Evolutionary conservation across 1,139 yeast genomes (phyloP).

Genomic region (Magnusiomyces sp.): DNA sequence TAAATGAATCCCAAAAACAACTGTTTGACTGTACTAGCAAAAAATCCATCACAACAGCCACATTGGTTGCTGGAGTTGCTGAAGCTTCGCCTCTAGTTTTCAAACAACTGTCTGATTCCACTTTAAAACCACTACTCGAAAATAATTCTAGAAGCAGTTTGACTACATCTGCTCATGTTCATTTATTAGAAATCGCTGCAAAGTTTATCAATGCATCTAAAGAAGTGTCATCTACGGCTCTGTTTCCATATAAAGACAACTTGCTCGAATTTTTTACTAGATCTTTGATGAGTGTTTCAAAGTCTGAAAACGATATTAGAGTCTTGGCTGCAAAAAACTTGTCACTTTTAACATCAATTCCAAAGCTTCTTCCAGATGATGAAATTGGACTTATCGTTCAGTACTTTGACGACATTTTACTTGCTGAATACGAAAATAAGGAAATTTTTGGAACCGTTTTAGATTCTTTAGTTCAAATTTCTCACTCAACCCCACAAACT

Average conservation of each 20-base stretch:
- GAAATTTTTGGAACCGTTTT: conserved; percentile 35
- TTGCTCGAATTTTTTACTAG: conserved; percentile 57
- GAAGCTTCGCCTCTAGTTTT: conserved; percentile 38
- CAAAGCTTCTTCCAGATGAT: conserved; percentile 39
- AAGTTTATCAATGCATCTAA: conserved; percentile 40
- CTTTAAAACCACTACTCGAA: conserved; percentile 34
- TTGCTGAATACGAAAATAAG: conserved; percentile 37
- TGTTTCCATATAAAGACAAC: conserved; percentile 50
- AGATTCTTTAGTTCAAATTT: conserved; percentile 45
- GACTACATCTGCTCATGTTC: conserved; percentile 49
- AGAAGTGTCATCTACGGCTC: conserved; percentile 21
- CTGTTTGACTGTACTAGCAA: conserved; percentile 25
- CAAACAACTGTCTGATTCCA: conserved; percentile 37
- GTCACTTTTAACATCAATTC: conserved; percentile 43
- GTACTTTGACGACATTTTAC: conserved; percentile 54
- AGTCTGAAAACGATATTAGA: conserved; percentile 58
- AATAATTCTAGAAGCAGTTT: conserved; percentile 22
- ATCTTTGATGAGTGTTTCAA: conserved; percentile 57
- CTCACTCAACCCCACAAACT: conserved; percentile 36
- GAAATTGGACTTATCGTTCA: conserved; percentile 60
- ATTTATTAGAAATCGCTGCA: conserved; percentile 43
- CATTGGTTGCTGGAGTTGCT: conserved; percentile 44
- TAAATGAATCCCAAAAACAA: conserved; percentile 51
- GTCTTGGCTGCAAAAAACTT: conserved; percentile 60
- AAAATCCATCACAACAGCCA: conserved; percentile 26